Conservation (phyloP, 1,139 yeast genomes). For the Wickerhamomyces sp. region DNA sequence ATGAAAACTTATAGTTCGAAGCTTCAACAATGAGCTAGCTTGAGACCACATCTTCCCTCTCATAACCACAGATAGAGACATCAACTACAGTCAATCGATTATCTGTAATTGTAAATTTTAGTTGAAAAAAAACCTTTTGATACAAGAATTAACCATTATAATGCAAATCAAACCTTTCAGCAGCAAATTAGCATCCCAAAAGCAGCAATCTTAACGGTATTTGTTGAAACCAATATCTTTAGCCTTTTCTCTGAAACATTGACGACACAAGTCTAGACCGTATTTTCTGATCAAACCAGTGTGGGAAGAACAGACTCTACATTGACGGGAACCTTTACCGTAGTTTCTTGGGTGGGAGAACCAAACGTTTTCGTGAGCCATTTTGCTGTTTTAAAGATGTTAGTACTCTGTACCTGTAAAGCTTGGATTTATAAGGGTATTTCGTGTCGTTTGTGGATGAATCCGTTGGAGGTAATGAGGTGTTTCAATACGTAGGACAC, state of each 20-base stretch:
- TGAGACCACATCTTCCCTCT: too few relatives aligned
- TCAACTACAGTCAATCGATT: too few relatives aligned
- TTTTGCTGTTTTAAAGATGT: constrained; percentile 50
- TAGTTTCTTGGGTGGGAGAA: constrained; percentile 99
- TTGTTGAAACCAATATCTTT: constrained; percentile 98
- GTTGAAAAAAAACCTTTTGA: constrained; percentile 10
- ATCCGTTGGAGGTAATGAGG: too few relatives aligned
- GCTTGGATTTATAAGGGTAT: too few relatives aligned
- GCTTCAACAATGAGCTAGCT: too few relatives aligned
- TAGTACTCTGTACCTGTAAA: too few relatives aligned
- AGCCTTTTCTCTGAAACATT: constrained; percentile 99
- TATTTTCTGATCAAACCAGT: constrained; percentile 99
- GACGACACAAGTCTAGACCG: constrained; percentile 99
- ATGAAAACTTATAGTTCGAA: too few relatives aligned
- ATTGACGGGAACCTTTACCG: constrained; percentile 99
- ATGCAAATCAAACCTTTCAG: too few relatives aligned
- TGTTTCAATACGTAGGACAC: too few relatives aligned
- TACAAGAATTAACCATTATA: constrained; percentile 15
- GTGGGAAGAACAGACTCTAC: constrained; percentile 99
- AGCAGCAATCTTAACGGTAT: constrained; percentile 66
- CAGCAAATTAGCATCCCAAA: constrained; percentile 2
- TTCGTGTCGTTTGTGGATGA: too few relatives aligned
- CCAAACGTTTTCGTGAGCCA: constrained; percentile 99
- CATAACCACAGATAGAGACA: too few relatives aligned
- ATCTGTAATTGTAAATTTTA: constrained; percentile 2